Percentiles rank a stretch among this genome's conserved stretches.
These are phyloP conservation scores for Phytophthora hybrid DNA, from an alignment of 352 stramenopile species.

Conservation along the genomic window DNA sequence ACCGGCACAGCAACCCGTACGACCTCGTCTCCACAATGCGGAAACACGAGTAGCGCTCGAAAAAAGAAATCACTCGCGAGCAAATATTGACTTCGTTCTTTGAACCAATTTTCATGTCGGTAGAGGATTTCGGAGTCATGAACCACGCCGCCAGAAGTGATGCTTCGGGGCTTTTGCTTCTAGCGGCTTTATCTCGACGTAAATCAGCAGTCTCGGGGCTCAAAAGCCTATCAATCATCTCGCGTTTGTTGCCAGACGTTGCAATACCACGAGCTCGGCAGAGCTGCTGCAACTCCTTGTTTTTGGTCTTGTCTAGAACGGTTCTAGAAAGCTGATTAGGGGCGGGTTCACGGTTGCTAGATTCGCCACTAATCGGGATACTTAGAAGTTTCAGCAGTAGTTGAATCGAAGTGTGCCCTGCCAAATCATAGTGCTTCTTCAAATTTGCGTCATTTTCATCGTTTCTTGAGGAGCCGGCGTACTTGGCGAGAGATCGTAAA, in stretches of 20 bases:
- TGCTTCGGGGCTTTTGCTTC: too few species aligned
- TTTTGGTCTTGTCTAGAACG: constrained; percentile 1
- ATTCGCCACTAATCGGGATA: neutral
- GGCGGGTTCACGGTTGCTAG: neutral
- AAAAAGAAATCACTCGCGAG: too few species aligned
- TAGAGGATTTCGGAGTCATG: too few species aligned
- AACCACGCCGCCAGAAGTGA: too few species aligned
- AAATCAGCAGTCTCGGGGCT: neutral
- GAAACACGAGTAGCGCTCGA: too few species aligned
- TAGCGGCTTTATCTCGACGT: too few species aligned
- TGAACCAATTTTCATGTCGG: too few species aligned
- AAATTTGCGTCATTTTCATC: neutral
- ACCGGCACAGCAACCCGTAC: too few species aligned
- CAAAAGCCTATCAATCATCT: neutral
- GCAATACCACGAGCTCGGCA: neutral
- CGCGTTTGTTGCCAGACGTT: neutral
- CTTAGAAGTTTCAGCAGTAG: neutral
- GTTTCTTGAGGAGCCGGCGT: neutral
- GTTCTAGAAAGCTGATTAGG: neutral
- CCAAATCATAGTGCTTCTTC: neutral
- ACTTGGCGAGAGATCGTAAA: neutral
- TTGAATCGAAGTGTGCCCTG: neutral
- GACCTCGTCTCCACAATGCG: too few species aligned
- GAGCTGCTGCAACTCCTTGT: neutral
- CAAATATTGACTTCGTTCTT: too few species aligned